Base-by-base conservation (phyloP, 2,329 filamentous ascomycete genomes). In the Sphaerulina populicola region DNA sequence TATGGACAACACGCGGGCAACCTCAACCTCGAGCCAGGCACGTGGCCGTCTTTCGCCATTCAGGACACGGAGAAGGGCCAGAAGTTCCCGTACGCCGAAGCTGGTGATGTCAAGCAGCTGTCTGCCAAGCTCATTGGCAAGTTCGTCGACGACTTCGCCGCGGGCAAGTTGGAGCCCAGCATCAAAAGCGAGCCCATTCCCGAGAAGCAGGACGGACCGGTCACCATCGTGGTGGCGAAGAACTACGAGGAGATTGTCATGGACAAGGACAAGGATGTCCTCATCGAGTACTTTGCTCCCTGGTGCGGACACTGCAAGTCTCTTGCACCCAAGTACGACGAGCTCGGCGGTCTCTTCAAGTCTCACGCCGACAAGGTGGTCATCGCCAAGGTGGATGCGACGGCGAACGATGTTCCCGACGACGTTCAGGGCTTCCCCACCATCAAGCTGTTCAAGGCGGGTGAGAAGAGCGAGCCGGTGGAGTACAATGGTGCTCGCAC, bases 121-220 rank as follows among this genome's bases (percentile, higher is more conserved):
- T 86, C 80, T 60, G 74, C 79, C 63, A 80, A 84, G 69, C 75
- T 79, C 59, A 85, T 98, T 66, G 80, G 78, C 70, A 75, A 82
- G 62, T 98, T 97, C 69, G 86, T 96, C 54, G 80, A 93, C 60
- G 82, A 93, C 62, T 96, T 90, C 69, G 74, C 83, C 53, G 79
- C 80, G 56, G 93, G 90, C 74, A 94, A 94, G 79, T 71, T 97
- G 60, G 84, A 94, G 72, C 87, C 93, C 64, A 94, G 87, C 79
- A 86, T 98, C 81, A 98, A 98, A 82, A 96, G 90, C 58, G 93
- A 98, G 80, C 87, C 89, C 52, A 83, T 97, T 62, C 93, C 93
- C 57, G 89, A 96, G 81, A 85, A 80, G 59, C 87, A 98, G 72
- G 89, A 96, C 59, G 89, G 88, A 51, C 80, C 88, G 57, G 91